A percentile compares a stretch with the other conserved stretches of the same genome.
phyloP scores from a whole-genome alignment of 2,329 filamentous ascomycete species.

The Colletotrichum noveboracense region DNA sequence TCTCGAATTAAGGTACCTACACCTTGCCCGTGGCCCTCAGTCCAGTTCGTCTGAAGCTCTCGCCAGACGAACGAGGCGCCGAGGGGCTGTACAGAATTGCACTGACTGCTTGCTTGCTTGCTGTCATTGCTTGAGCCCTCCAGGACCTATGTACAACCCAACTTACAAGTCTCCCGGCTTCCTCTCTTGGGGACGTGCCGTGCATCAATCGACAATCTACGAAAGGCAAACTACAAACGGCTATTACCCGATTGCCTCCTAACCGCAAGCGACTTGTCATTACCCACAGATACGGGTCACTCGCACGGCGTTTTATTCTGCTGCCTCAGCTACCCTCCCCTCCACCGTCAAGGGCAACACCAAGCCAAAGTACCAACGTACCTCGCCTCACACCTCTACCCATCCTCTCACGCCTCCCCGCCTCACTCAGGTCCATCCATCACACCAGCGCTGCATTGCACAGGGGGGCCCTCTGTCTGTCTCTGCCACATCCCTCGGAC shows the following conservation, averaged over 20 bases:
- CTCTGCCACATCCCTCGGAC: conserved; percentile 1
- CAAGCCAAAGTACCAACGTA: background rate
- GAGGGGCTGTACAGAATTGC: conserved; percentile 12
- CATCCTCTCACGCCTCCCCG: background rate
- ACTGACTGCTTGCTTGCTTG: background rate
- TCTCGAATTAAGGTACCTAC: background rate
- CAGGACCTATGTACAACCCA: too few species aligned
- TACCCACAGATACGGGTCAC: conserved; percentile 8
- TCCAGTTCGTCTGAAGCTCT: background rate
- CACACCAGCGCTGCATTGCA: background rate
- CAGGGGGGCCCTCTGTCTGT: background rate
- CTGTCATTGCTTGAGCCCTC: background rate
- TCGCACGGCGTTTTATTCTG: conserved; percentile 4
- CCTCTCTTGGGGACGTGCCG: conserved; percentile 3
- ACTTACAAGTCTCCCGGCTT: background rate
- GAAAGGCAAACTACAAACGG: background rate
- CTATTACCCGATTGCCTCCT: background rate
- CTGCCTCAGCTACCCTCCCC: conserved; percentile 12
- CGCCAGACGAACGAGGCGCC: conserved; percentile 10
- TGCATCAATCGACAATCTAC: background rate
- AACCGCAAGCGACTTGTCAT: background rate
- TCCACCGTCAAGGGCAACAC: background rate
- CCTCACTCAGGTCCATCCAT: background rate
- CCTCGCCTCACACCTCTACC: conserved; percentile 1
- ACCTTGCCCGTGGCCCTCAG: background rate